Percentiles rank a stretch among this genome's conserved stretches.
Evolutionary conservation across 306 rosid genomes (phyloP).

Genomic region (Cicer pinnatifidum): DNA sequence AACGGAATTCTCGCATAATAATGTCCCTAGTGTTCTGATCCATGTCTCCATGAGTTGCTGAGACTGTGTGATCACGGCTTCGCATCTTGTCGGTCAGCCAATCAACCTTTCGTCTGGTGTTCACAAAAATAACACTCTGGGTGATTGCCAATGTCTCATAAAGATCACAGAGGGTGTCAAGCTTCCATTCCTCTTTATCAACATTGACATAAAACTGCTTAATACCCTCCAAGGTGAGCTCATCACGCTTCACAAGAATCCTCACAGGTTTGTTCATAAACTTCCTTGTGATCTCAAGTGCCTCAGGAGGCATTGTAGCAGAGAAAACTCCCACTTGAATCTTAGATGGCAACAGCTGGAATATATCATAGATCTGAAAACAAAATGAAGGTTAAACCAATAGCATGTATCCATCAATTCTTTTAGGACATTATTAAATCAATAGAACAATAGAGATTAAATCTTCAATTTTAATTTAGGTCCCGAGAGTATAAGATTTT

Average conservation of each 20-base stretch:
- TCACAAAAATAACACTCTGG: constrained; percentile 82
- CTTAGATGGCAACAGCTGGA: constrained; percentile 76
- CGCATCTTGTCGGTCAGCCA: constrained; percentile 91
- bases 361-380: constrained; percentile 76
- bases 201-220: constrained; percentile 80
- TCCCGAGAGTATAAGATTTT: neutral
- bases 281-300: constrained; percentile 84
- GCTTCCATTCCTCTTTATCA: constrained; percentile 81
- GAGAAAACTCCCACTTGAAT: constrained; percentile 89
- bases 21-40: constrained; percentile 85
- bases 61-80: constrained; percentile 82
- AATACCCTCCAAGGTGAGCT: constrained; percentile 82
- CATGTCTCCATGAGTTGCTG: constrained; percentile 92
- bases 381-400: constrained; percentile 26
- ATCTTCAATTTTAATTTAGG: neutral
- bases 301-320: constrained; percentile 91
- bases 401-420: neutral
- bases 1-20: constrained; percentile 84
- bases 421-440: neutral
- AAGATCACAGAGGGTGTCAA: constrained; percentile 78
- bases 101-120: constrained; percentile 85
- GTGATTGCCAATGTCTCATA: constrained; percentile 82
- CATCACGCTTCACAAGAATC: constrained; percentile 88
- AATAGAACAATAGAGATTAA: neutral
- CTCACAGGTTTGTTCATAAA: constrained; percentile 90